Evolutionary conservation across 2,329 filamentous ascomycete species (phyloP).

Genomic region (Aspergillus sp.): DNA sequence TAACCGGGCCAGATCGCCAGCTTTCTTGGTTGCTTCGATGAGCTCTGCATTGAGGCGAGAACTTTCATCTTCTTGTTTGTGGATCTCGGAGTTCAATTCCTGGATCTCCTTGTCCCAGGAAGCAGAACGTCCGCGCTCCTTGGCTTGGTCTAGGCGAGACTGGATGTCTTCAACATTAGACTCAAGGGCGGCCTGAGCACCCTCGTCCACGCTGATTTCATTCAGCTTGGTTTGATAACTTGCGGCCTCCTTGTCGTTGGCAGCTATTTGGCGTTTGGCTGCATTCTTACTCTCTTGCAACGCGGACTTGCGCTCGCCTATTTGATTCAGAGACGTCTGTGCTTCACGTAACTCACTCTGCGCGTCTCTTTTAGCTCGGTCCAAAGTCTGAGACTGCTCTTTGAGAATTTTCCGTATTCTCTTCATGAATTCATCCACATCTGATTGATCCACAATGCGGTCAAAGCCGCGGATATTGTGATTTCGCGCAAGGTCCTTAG

Average conservation of each 20-base stretch:
- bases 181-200: constrained; percentile 74
- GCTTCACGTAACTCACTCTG: constrained; percentile 71
- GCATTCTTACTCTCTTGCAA: constrained; percentile 72
- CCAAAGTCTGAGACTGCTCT: constrained; percentile 77
- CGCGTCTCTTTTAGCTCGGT: constrained; percentile 71
- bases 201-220: constrained; percentile 81
- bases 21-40: constrained; percentile 75
- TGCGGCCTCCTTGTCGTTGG: constrained; percentile 69
- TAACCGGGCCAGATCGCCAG: constrained; percentile 78
- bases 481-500: constrained; percentile 72
- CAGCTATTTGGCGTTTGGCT: constrained; percentile 69
- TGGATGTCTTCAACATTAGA: constrained; percentile 70
- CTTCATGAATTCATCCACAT: constrained; percentile 74
- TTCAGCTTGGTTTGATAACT: constrained; percentile 68
- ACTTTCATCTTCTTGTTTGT: constrained; percentile 68
- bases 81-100: constrained; percentile 64
- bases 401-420: constrained; percentile 71
- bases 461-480: constrained; percentile 86
- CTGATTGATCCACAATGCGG: constrained; percentile 69
- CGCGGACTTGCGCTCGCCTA: constrained; percentile 72
- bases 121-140: constrained; percentile 61
- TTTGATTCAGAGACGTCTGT: constrained; percentile 68
- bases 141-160: constrained; percentile 60
- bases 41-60: constrained; percentile 76
- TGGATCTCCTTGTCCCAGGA: constrained; percentile 72